Evolutionary conservation across 2,329 filamentous ascomycete genomes (phyloP).

Genomic region (Dothideomycetes sp.): DNA sequence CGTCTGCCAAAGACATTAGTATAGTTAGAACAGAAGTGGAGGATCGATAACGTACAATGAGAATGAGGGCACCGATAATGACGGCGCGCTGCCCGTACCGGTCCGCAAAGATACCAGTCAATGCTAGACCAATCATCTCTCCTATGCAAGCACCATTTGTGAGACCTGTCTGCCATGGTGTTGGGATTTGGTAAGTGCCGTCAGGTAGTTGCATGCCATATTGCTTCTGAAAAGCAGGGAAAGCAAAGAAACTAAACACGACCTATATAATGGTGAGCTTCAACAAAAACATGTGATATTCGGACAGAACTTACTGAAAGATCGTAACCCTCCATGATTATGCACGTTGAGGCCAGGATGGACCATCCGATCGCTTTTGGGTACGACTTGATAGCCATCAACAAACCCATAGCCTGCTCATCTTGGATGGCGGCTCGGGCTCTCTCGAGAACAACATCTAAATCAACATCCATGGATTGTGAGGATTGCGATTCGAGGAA

Average conservation of each 20-base stretch:
- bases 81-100: slow-evolving; percentile 36
- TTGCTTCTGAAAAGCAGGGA: slow-evolving; percentile 22
- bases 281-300: not conserved
- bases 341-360: slow-evolving; percentile 23
- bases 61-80: slow-evolving; percentile 49
- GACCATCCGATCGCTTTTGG: slow-evolving; percentile 27
- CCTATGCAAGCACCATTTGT: slow-evolving; percentile 51
- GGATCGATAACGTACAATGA: slow-evolving; percentile 27
- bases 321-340: slow-evolving; percentile 31
- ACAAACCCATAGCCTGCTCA: slow-evolving; percentile 34
- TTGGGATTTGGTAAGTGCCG: slow-evolving; percentile 38
- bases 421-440: slow-evolving; percentile 30
- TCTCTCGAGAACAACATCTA: slow-evolving; percentile 19
- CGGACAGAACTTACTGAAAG: slow-evolving; percentile 14
- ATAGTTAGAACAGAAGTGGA: not conserved
- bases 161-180: slow-evolving; percentile 47
- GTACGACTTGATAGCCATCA: slow-evolving; percentile 65
- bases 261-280: slow-evolving; percentile 13
- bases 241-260: slow-evolving; percentile 24
- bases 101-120: slow-evolving; percentile 58
- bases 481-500: slow-evolving; percentile 5
- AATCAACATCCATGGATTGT: slow-evolving; percentile 25
- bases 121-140: slow-evolving; percentile 56
- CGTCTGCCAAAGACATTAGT: slow-evolving; percentile 1
- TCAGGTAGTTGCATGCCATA: slow-evolving; percentile 32